phyloP scores from a whole-genome alignment of 179 eudicot genomes.

The Spergularia azorica region DNA sequence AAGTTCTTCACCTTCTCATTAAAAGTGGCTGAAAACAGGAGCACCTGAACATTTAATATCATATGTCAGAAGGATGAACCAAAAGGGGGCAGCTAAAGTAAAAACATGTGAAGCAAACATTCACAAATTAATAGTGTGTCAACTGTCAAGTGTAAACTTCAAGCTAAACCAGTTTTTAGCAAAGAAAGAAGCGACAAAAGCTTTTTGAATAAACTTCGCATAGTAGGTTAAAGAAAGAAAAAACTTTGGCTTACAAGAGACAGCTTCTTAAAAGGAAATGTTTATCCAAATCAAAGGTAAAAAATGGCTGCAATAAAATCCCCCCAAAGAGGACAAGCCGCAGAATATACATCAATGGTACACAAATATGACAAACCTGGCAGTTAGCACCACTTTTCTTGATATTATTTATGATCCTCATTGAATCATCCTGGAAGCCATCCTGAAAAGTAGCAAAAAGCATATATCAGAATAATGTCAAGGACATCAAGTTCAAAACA shows the following conservation, averaged over 20 bases:
- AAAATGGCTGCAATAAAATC: neutral
- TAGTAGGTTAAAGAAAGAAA: no score
- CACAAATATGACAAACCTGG: constrained; percentile 58
- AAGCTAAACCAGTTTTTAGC: no score
- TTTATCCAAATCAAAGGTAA: no score
- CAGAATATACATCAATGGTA: neutral
- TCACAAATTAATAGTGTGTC: neutral
- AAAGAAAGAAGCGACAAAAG: no score
- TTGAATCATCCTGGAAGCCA: constrained; percentile 88
- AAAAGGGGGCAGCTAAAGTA: neutral
- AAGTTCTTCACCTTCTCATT: constrained; percentile 69
- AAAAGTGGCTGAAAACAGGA: constrained; percentile 96
- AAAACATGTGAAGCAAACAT: neutral
- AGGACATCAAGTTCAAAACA: neutral
- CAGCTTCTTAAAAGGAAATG: no score
- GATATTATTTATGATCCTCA: constrained; percentile 79
- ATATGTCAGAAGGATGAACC: constrained; percentile 2
- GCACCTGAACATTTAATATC: constrained; percentile 52
- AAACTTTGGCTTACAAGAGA: no score
- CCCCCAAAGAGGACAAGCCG: neutral
- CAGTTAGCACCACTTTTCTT: constrained; percentile 56
- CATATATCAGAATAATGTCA: constrained; percentile 6
- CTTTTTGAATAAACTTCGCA: no score
- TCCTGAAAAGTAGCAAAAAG: constrained; percentile 42
- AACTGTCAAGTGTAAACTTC: no score